Conservation (phyloP, 1,284 basidiomycete genomes). For the Trichosporon sp. region DNA sequence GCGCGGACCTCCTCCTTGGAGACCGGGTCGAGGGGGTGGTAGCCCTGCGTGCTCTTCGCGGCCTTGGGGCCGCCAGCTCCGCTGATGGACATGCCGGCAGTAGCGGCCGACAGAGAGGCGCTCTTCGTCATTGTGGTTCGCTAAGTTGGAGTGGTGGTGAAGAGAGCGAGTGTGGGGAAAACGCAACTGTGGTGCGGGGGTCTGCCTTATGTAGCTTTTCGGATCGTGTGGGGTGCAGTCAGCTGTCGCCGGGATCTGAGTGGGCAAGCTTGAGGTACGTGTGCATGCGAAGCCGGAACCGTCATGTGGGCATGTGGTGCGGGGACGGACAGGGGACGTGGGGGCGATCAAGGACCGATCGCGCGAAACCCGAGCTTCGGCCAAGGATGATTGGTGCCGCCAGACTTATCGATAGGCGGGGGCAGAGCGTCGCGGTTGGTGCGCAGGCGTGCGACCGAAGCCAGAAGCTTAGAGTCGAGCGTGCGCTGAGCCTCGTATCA, state of each 20-base stretch:
- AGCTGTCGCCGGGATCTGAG: not conserved
- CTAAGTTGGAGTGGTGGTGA: not conserved
- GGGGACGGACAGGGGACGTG: not conserved
- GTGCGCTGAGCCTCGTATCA: not conserved
- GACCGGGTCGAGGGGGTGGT: constrained; percentile 51
- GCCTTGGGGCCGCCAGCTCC: constrained; percentile 2
- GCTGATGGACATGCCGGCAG: not conserved
- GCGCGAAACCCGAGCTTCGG: not conserved
- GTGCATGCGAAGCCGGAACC: not conserved
- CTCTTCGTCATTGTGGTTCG: constrained; percentile 1
- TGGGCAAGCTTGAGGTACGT: not conserved
- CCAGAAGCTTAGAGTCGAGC: not conserved
- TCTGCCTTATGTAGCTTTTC: not conserved
- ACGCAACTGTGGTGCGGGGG: not conserved
- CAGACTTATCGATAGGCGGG: not conserved
- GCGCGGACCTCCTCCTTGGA: constrained; percentile 38
- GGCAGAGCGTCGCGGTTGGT: not conserved
- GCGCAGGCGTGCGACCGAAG: not conserved
- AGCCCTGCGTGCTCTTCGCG: not conserved
- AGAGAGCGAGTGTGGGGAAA: not conserved
- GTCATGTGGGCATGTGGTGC: not conserved
- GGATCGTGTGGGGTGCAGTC: not conserved
- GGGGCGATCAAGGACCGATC: not conserved
- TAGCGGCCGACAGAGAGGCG: constrained; percentile 1
- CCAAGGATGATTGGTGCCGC: not conserved